Evolutionary conservation across 257 asterid genomes (phyloP).

Genomic region (Solanum chmielewskii): DNA sequence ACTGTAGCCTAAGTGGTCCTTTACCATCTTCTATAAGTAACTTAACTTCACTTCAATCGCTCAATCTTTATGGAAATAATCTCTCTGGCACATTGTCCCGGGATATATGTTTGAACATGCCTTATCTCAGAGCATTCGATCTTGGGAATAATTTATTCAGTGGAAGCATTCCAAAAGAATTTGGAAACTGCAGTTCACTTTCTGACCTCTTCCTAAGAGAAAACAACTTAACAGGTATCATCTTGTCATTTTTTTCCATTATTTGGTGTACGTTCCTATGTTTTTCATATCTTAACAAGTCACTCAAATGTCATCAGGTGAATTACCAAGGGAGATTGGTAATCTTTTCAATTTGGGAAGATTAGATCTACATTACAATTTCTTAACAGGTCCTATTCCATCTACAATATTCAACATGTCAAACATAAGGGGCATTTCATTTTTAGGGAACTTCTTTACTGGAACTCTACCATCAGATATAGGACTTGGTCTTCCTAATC

Average conservation of each 20-base stretch:
- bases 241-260: background rate
- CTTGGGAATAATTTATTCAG: constrained; percentile 6
- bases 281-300: background rate
- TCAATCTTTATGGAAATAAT: constrained; percentile 9
- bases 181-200: constrained; percentile 17
- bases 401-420: constrained; percentile 3
- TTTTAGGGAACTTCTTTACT: background rate
- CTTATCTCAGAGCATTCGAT: background rate
- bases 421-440: background rate
- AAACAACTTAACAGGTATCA: constrained; percentile 9
- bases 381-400: background rate
- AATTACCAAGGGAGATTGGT: background rate
- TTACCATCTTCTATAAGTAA: constrained; percentile 12
- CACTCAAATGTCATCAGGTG: background rate
- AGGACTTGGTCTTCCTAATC: constrained; percentile 11
- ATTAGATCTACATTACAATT: background rate
- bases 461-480: constrained; percentile 17
- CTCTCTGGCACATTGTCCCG: constrained; percentile 12
- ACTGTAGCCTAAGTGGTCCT: constrained; percentile 9
- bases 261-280: background rate
- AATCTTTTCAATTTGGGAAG: background rate
- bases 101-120: constrained; percentile 7
- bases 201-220: constrained; percentile 1
- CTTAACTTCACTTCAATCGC: constrained; percentile 7
- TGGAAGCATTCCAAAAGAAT: constrained; percentile 9